phyloP scores from a whole-genome alignment of 2,329 filamentous ascomycete species.

The Cryphonectria naterciae region DNA sequence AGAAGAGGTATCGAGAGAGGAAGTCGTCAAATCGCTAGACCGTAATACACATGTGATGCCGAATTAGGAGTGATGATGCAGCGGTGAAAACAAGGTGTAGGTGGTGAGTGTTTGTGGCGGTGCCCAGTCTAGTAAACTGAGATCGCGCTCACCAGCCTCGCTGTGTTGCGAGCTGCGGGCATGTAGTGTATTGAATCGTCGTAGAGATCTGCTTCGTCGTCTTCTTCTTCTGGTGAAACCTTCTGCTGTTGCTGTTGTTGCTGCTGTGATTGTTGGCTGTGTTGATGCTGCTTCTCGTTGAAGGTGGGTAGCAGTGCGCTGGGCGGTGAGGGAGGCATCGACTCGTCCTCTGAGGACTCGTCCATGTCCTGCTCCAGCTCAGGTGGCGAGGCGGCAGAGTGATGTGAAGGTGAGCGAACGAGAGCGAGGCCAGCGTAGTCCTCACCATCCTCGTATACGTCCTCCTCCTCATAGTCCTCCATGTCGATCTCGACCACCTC shows the following conservation, averaged over 20 bases:
- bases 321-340: constrained; percentile 73
- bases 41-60: neutral
- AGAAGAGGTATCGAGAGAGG: constrained; percentile 8
- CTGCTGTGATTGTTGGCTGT: neutral
- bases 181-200: constrained; percentile 57
- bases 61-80: neutral
- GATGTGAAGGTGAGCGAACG: constrained; percentile 69
- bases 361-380: constrained; percentile 73
- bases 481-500: constrained; percentile 44
- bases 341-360: constrained; percentile 69
- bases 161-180: constrained; percentile 51
- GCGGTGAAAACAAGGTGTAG: neutral
- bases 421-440: constrained; percentile 69
- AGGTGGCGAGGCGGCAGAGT: constrained; percentile 56
- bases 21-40: constrained; percentile 9
- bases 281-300: constrained; percentile 28
- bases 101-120: neutral
- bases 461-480: constrained; percentile 51
- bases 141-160: constrained; percentile 58
- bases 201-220: constrained; percentile 46
- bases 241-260: constrained; percentile 32
- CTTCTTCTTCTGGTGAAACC: neutral
- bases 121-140: constrained; percentile 54
- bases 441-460: constrained; percentile 65
- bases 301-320: constrained; percentile 62